Percentiles rank a stretch among this genome's conserved stretches.
Conservation (phyloP, 192 early-diverging fungal species). For the Backusella liffmaniae region DNA sequence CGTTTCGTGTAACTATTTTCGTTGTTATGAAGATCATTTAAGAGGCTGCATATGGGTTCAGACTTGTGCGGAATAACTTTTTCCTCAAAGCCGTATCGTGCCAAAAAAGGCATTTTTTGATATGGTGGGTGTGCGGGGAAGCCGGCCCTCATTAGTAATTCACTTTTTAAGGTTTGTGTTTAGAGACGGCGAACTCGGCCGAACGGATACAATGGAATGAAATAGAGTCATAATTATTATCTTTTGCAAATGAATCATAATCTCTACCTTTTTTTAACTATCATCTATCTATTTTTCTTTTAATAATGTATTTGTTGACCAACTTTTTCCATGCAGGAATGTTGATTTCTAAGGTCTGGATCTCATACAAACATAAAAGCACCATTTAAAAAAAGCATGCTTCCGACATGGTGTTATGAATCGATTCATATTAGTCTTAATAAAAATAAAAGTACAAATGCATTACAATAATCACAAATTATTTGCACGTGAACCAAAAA, state of each 20-base stretch:
- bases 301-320: not conserved
- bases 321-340: not conserved
- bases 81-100: not conserved
- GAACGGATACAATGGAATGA: not conserved
- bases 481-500: not conserved
- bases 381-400: not conserved
- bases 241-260: not conserved
- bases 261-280: not conserved
- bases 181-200: not conserved
- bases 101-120: not conserved
- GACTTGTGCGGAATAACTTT: not conserved
- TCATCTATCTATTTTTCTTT: not conserved
- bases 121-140: not conserved
- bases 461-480: not conserved
- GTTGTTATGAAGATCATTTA: conserved; percentile 11
- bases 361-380: not conserved
- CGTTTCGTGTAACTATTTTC: not conserved
- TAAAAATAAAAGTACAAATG: not conserved
- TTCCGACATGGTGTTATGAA: not conserved
- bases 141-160: not conserved
- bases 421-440: not conserved
- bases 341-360: not conserved
- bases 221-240: not conserved
- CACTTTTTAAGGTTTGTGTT: not conserved
- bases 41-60: not conserved